Conservation (phyloP, 805 yeast genomes). For the Candida bentonensis region DNA sequence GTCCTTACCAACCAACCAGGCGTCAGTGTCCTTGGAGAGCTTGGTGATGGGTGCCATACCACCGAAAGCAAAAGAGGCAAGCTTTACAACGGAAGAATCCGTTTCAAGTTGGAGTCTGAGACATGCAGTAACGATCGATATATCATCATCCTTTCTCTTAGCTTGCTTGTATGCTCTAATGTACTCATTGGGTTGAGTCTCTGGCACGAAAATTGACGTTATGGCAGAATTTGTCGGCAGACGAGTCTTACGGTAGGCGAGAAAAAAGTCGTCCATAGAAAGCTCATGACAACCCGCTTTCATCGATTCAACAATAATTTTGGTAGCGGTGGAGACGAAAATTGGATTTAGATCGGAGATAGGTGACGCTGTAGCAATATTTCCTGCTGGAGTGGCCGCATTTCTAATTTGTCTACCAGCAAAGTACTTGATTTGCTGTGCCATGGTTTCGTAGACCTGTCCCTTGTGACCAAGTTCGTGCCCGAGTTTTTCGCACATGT, state of each 20-base stretch:
- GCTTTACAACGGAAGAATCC: conserved; percentile 9
- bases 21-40: conserved; percentile 24
- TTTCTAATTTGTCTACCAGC: conserved; percentile 37
- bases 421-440: conserved; percentile 30
- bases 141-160: conserved; percentile 36
- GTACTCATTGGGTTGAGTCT: conserved; percentile 23
- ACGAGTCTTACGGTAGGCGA: conserved; percentile 29
- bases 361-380: conserved; percentile 36
- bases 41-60: conserved; percentile 37
- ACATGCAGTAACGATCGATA: conserved; percentile 34
- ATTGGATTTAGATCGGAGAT: conserved; percentile 35
- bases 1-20: conserved; percentile 10
- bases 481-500: conserved; percentile 20
- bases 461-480: conserved; percentile 14
- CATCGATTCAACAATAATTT: conserved; percentile 23
- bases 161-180: conserved; percentile 32
- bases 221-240: conserved; percentile 25
- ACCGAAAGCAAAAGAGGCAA: conserved; percentile 29
- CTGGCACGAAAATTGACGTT: conserved; percentile 28
- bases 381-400: conserved; percentile 37
- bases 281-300: conserved; percentile 19
- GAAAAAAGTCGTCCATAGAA: conserved; percentile 29
- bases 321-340: conserved; percentile 29
- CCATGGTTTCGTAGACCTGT: conserved; percentile 26
- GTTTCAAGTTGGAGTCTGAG: conserved; percentile 16